Evolutionary conservation across 176 grass and related monocot species (phyloP).

Genomic region (Ananas comosus): DNA sequence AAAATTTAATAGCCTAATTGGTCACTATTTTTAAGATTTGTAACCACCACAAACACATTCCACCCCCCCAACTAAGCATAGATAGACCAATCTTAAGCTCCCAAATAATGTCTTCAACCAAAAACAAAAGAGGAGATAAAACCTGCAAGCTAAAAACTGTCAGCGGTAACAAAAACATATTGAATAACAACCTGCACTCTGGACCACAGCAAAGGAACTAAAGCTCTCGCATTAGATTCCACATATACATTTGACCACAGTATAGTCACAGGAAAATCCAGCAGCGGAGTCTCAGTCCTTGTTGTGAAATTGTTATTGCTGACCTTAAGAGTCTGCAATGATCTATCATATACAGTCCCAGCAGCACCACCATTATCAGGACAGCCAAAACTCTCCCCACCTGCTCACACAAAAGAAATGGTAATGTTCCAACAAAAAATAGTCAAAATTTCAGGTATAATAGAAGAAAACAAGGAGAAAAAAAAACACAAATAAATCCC

Average conservation of each 20-base stretch:
- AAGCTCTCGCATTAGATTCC: conserved; percentile 70
- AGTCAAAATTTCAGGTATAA: conserved; percentile 10
- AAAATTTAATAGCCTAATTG: no score
- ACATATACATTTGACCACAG: conserved; percentile 96
- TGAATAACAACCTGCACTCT: conserved; percentile 71
- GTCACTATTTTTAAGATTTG: no score
- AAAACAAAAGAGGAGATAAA: background rate
- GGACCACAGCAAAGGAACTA: conserved; percentile 95
- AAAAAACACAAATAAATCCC: no score
- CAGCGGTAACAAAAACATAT: background rate
- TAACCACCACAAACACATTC: no score
- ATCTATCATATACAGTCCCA: conserved; percentile 85
- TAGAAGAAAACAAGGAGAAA: background rate
- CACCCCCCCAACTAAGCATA: no score
- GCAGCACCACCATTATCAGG: conserved; percentile 84
- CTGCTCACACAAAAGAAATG: conserved; percentile 30
- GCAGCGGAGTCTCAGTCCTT: conserved; percentile 84
- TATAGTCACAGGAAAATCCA: conserved; percentile 64
- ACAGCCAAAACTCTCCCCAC: conserved; percentile 82
- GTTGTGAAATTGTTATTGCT: conserved; percentile 98
- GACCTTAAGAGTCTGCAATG: conserved; percentile 76
- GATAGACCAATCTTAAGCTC: background rate
- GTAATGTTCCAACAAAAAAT: conserved; percentile 6
- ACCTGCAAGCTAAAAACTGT: background rate
- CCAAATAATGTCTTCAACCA: no score